A percentile compares a stretch with the other conserved stretches of the same genome.
phyloP scores from a whole-genome alignment of 768 basidiomycete species.

The Boletus rufocinnamomeus region DNA sequence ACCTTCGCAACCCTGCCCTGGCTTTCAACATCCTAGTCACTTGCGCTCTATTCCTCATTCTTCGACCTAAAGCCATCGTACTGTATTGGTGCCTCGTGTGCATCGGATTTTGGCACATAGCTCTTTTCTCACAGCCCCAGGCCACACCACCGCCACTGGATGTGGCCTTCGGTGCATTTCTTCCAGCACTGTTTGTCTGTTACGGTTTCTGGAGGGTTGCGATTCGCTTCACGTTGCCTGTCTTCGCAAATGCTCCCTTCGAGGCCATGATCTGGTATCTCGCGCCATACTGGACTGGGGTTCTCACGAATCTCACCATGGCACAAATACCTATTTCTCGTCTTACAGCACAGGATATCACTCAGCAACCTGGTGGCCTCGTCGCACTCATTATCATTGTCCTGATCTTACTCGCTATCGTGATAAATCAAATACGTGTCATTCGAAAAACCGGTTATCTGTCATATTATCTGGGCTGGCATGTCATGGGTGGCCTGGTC shows the following conservation, averaged over 20 bases:
- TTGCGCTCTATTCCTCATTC: conserved; percentile 65
- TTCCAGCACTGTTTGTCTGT: conserved; percentile 75
- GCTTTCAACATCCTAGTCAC: conserved; percentile 73
- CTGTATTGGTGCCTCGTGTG: conserved; percentile 77
- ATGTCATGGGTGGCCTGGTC: conserved; percentile 65
- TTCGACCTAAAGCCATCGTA: conserved; percentile 70
- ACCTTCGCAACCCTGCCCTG: conserved; percentile 68
- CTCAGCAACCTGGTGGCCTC: conserved; percentile 65
- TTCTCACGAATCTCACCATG: conserved; percentile 71
- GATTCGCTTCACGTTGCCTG: conserved; percentile 71
- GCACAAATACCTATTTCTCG: conserved; percentile 76
- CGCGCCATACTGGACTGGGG: conserved; percentile 75
- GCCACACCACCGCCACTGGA: conserved; percentile 68
- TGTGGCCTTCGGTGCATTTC: conserved; percentile 72
- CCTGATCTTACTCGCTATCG: conserved; percentile 57
- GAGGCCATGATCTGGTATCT: conserved; percentile 77
- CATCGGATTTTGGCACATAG: conserved; percentile 85
- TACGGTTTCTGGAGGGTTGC: conserved; percentile 81
- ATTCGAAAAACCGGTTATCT: conserved; percentile 86
- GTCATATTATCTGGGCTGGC: conserved; percentile 75
- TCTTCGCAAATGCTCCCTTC: conserved; percentile 65
- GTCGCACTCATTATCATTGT: conserved; percentile 68
- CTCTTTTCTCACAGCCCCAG: conserved; percentile 75
- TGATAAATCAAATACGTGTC: conserved; percentile 76
- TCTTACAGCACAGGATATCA: conserved; percentile 69